A percentile compares a stretch with the other conserved stretches of the same genome.
phyloP scores from a whole-genome alignment of 352 stramenopile species.

The Halophytophthora batemanensis region DNA sequence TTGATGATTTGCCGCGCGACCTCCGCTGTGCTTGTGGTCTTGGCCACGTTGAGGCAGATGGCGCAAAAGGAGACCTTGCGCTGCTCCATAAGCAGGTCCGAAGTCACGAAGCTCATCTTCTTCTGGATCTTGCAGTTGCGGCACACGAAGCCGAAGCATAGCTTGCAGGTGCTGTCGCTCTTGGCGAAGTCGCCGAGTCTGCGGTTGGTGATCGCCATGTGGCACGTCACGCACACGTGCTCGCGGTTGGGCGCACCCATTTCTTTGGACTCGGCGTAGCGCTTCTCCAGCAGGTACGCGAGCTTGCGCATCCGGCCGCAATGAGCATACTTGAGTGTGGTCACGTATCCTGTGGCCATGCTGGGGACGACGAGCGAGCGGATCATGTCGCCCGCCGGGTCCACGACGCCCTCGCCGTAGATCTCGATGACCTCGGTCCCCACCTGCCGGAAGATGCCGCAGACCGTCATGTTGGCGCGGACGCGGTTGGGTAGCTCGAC shows the following conservation, averaged over 20 bases:
- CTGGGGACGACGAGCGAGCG: conserved; percentile 27
- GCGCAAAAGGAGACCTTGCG: conserved; percentile 38
- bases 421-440: conserved; percentile 28
- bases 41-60: conserved; percentile 27
- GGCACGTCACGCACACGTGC: conserved; percentile 27
- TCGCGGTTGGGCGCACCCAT: conserved; percentile 24
- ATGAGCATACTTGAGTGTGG: conserved; percentile 31
- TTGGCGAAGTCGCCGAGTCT: conserved; percentile 24
- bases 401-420: conserved; percentile 32
- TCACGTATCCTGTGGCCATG: conserved; percentile 30
- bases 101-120: conserved; percentile 35
- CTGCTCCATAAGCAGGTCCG: conserved; percentile 25
- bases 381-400: conserved; percentile 33
- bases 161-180: conserved; percentile 30
- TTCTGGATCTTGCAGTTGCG: conserved; percentile 34
- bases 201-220: conserved; percentile 16
- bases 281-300: conserved; percentile 32
- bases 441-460: conserved; percentile 31
- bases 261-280: conserved; percentile 25
- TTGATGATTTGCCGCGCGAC: too few species aligned
- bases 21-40: conserved; percentile 1
- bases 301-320: conserved; percentile 50
- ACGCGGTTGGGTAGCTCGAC: conserved; percentile 30
- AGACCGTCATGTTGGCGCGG: conserved; percentile 41
- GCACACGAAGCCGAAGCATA: conserved; percentile 32